Evolutionary conservation across 768 basidiomycete species (phyloP).

Genomic region (Rhodosporidiobolus sp.): DNA sequence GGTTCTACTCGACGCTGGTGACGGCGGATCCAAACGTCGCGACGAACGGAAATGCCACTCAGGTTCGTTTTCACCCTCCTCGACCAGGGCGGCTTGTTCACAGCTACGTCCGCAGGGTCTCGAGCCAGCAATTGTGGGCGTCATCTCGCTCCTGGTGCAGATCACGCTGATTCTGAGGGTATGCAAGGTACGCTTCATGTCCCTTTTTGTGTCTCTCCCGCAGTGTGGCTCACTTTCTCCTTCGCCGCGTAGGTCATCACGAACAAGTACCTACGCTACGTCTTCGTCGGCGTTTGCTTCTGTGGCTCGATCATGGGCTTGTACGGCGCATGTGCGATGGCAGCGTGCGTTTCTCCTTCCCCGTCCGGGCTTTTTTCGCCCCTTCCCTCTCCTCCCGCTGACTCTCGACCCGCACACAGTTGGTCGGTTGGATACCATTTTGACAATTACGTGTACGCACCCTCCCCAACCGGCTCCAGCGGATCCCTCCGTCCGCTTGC

Average conservation of each 20-base stretch:
- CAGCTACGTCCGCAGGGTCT: too few relatives aligned
- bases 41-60: too few relatives aligned
- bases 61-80: background rate
- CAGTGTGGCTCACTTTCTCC: too few relatives aligned
- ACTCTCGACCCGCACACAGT: background rate
- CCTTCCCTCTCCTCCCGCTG: background rate
- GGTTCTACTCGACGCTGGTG: background rate
- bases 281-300: background rate
- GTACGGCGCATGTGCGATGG: background rate
- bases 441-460: too few relatives aligned
- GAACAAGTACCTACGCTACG: background rate
- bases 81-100: too few relatives aligned
- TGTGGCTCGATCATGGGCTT: background rate
- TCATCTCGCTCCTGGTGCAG: too few relatives aligned
- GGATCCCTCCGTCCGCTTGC: too few relatives aligned
- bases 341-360: background rate
- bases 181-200: too few relatives aligned
- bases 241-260: background rate
- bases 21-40: too few relatives aligned
- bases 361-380: background rate
- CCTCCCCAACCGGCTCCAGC: too few relatives aligned
- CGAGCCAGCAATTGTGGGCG: too few relatives aligned
- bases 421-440: background rate
- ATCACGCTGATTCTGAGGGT: too few relatives aligned
- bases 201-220: background rate